Percentiles rank a stretch among this genome's conserved stretches.
Evolutionary conservation across 169 alveolate species (phyloP).

Genomic region (Eimeria acervulina): DNA sequence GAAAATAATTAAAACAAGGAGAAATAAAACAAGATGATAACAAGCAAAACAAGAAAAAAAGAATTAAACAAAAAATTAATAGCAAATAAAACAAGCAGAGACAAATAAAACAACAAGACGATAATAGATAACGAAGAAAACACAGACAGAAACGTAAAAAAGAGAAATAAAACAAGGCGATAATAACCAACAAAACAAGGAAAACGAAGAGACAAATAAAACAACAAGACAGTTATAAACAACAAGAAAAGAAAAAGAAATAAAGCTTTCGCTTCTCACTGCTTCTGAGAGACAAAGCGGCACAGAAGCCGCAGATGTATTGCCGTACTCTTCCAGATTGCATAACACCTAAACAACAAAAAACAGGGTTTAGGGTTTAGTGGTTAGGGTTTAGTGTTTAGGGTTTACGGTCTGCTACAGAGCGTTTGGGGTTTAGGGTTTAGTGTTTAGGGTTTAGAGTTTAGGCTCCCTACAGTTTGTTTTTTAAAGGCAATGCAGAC

Average conservation of each 20-base stretch:
- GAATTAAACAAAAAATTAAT: too few species aligned
- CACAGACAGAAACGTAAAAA: too few species aligned
- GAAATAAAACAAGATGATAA: too few species aligned
- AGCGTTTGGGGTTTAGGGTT: too few species aligned
- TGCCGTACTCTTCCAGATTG: slow-evolving; percentile 87
- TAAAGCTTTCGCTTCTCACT: slow-evolving; percentile 43
- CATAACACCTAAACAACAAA: slow-evolving; percentile 83
- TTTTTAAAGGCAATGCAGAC: background rate
- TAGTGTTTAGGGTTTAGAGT: too few species aligned
- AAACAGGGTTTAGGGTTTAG: background rate
- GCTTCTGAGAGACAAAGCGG: slow-evolving; percentile 87
- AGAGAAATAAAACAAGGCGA: too few species aligned
- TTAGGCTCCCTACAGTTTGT: background rate
- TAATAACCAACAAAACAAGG: background rate
- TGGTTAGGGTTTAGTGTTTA: background rate
- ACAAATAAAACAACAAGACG: too few species aligned
- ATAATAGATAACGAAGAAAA: too few species aligned
- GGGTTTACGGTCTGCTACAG: background rate
- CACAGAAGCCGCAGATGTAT: slow-evolving; percentile 90
- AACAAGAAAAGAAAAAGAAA: background rate
- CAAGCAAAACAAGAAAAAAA: too few species aligned
- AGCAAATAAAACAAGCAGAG: too few species aligned
- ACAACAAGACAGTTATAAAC: background rate
- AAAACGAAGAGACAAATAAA: background rate
- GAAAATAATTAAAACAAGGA: too few species aligned